These are phyloP conservation scores for Fraxinus cuspidata DNA, from an alignment of 257 asterid genomes.

Conservation along the genomic window DNA sequence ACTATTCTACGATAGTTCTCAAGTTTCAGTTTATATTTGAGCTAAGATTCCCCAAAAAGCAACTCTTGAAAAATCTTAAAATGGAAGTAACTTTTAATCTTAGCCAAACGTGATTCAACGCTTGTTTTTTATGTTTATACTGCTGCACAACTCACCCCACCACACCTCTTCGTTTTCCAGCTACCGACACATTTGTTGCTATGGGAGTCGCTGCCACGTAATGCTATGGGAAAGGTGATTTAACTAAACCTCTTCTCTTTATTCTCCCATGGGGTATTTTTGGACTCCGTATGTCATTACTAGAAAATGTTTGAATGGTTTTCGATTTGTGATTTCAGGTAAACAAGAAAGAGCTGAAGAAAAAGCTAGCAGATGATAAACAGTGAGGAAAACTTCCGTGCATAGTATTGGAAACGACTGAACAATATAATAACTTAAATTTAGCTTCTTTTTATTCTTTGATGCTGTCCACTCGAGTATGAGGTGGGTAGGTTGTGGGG, in stretches of 20 bases:
- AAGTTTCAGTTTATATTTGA: neutral
- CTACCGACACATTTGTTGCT: conserved; percentile 73
- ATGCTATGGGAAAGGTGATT: conserved; percentile 94
- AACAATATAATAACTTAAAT: no score
- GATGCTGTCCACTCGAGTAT: no score
- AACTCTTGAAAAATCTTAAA: neutral
- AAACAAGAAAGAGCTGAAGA: conserved; percentile 88
- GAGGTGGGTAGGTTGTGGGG: no score
- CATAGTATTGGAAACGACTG: neutral
- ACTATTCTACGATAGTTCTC: neutral
- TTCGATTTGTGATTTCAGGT: conserved; percentile 47
- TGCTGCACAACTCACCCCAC: neutral
- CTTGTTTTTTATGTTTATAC: neutral
- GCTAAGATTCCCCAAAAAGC: neutral
- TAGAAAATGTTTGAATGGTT: neutral
- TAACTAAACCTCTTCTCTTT: neutral
- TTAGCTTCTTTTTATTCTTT: neutral
- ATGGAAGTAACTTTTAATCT: neutral
- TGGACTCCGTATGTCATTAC: neutral
- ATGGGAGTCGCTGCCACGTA: conserved; percentile 86
- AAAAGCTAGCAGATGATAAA: conserved; percentile 40
- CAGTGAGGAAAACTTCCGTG: neutral
- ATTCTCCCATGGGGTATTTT: neutral
- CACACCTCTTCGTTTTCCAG: conserved; percentile 33
- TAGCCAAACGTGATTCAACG: neutral